These are phyloP conservation scores for Boletus rubropictus DNA, from an alignment of 768 basidiomycete species.

Conservation along the genomic window DNA sequence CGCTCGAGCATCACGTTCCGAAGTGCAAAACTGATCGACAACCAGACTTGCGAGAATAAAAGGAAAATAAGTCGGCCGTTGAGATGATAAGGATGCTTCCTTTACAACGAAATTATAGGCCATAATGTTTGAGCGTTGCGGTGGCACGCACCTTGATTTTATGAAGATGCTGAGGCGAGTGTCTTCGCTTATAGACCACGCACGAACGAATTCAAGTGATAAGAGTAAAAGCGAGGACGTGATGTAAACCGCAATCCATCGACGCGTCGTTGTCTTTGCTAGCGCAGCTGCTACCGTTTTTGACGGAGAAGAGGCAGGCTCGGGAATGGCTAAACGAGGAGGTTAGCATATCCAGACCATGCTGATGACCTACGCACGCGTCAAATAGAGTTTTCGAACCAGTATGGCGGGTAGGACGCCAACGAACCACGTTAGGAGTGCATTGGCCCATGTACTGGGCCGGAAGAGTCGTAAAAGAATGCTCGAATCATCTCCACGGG, in stretches of 20 bases:
- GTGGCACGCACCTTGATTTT: slow-evolving; percentile 53
- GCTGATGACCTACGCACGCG: slow-evolving; percentile 40
- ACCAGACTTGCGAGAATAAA: slow-evolving; percentile 44
- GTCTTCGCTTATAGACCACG: slow-evolving; percentile 30
- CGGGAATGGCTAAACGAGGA: slow-evolving; percentile 37
- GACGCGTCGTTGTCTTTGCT: slow-evolving; percentile 41
- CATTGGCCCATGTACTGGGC: slow-evolving; percentile 40
- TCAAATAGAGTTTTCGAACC: slow-evolving; percentile 52
- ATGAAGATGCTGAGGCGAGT: slow-evolving; percentile 52
- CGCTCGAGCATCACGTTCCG: slow-evolving; percentile 63
- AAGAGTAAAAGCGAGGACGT: slow-evolving; percentile 43
- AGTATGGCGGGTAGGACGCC: slow-evolving; percentile 55
- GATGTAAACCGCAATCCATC: slow-evolving; percentile 42
- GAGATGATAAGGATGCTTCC: slow-evolving; percentile 70
- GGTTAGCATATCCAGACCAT: neutral
- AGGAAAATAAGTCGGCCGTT: slow-evolving; percentile 65
- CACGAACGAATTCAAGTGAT: slow-evolving; percentile 37
- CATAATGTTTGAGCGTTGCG: neutral
- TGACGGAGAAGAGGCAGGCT: slow-evolving; percentile 48
- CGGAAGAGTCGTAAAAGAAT: slow-evolving; percentile 35
- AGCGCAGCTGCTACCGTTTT: slow-evolving; percentile 42
- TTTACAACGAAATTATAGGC: slow-evolving; percentile 20
- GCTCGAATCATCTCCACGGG: slow-evolving; percentile 12
- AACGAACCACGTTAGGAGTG: slow-evolving; percentile 42
- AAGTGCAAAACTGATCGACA: slow-evolving; percentile 44